These are phyloP conservation scores for Lithohypha guttulata DNA, from an alignment of 2,329 filamentous ascomycete genomes.

Conservation along the genomic window DNA sequence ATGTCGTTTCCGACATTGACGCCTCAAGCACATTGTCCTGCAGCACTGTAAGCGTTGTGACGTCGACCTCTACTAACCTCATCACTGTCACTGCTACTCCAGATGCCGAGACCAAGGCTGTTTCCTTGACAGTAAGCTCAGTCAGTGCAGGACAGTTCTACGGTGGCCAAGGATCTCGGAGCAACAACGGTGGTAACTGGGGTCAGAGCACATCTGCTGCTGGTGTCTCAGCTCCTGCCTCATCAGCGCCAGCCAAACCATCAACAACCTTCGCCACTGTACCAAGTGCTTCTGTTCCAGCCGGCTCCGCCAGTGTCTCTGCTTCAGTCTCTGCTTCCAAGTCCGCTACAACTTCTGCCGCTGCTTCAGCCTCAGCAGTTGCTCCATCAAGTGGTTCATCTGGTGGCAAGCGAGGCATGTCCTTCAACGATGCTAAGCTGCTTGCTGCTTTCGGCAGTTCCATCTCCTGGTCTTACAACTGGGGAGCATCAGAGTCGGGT, in stretches of 20 bases:
- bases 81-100: conserved; percentile 23
- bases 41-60: conserved; percentile 18
- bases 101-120: conserved; percentile 1
- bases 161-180: neutral
- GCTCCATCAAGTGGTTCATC: conserved; percentile 12
- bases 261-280: conserved; percentile 18
- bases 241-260: conserved; percentile 6
- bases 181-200: neutral
- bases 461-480: conserved; percentile 38
- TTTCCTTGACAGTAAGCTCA: neutral
- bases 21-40: conserved; percentile 5
- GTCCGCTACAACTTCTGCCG: conserved; percentile 10
- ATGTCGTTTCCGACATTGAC: conserved; percentile 10
- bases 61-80: conserved; percentile 20
- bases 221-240: neutral
- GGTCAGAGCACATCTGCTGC: neutral
- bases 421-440: conserved; percentile 32
- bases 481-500: conserved; percentile 28
- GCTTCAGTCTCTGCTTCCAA: conserved; percentile 7
- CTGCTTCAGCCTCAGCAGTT: conserved; percentile 13
- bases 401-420: conserved; percentile 26
- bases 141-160: conserved; percentile 1
- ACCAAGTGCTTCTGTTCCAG: conserved; percentile 1
- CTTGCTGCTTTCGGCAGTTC: conserved; percentile 26
- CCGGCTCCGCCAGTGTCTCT: neutral